Evolutionary conservation across 2,329 filamentous ascomycete genomes (phyloP).

Genomic region (Biscogniauxia mediterranea): DNA sequence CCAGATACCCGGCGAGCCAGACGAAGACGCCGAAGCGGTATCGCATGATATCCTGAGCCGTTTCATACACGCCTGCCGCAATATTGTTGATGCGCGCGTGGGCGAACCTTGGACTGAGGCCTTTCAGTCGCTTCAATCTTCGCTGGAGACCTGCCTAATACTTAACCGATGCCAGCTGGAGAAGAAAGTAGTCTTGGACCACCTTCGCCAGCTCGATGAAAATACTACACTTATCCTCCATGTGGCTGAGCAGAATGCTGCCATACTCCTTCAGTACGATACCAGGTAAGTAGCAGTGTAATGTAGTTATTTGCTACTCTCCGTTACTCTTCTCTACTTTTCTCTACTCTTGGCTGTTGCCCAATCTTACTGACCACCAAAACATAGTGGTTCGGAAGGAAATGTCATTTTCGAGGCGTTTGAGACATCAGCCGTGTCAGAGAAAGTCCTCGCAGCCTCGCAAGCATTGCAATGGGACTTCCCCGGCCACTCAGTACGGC

Average conservation of each 20-base stretch:
- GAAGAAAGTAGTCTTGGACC: constrained; percentile 11
- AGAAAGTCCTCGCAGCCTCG: constrained; percentile 46
- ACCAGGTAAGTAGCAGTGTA: constrained; percentile 6
- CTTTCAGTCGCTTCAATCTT: constrained; percentile 14
- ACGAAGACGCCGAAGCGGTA: constrained; percentile 30
- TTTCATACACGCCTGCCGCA: constrained; percentile 19
- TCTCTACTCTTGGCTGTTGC: too few species aligned
- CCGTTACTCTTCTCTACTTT: too few species aligned
- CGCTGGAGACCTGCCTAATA: constrained; percentile 15
- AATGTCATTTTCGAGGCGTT: constrained; percentile 55
- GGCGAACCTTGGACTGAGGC: constrained; percentile 15
- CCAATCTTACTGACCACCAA: not conserved
- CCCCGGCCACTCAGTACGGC: constrained; percentile 47
- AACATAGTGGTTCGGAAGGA: constrained; percentile 18
- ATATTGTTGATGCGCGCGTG: constrained; percentile 3
- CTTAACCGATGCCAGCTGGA: constrained; percentile 24
- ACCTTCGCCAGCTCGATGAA: constrained; percentile 15
- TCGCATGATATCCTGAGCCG: constrained; percentile 28
- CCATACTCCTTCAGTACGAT: constrained; percentile 22
- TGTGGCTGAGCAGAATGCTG: constrained; percentile 28
- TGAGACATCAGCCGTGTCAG: constrained; percentile 50
- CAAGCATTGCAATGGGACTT: constrained; percentile 54
- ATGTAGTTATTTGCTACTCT: too few species aligned
- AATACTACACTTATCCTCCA: constrained; percentile 22
- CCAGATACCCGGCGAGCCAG: constrained; percentile 36